Evolutionary conservation across 2,329 filamentous ascomycete genomes (phyloP), one percentile per base, ranked within the genome.

Genomic region (Huntiella moniliformis): DNA sequence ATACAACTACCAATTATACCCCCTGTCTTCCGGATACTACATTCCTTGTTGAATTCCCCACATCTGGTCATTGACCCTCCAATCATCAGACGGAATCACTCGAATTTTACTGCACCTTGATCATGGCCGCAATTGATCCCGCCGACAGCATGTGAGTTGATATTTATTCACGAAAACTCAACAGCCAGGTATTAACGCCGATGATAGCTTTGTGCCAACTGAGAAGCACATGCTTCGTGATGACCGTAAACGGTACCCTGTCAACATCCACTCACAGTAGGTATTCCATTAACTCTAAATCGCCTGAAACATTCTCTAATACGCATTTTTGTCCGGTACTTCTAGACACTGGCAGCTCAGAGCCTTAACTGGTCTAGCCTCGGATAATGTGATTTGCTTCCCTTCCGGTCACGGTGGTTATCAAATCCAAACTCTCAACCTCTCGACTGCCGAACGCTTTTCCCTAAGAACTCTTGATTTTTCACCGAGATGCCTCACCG

Each of bases 281-380:
- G 73, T 44, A 43, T 33, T 28, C 17, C 15, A 47, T 12, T 12
- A 16, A n/a, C 12, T 22, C n/a, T 17, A 22, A 5, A 11, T 31
- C 6, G 8, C 7, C 34, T 13, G 5, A 37, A 15, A 11, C 42
- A 35, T 15, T 12, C 6, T 28, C 28, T 37, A 66, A 36, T 18
- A 40, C 33, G 15, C 39, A 18, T n/a, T 4, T 10, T 31, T 40
- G 10, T 46, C 16, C 39, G 17, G 32, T 42, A 17, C 10, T 44
- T 43, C 35, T 48, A 87, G 81, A 53, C 83, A 91, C 63, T 87
- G 81, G 77, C 83, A 91, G 63, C 70, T 98, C 39, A 83, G 88
- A 46, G 88, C 92, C 54, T 78, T 93, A 54, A 82, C 96, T 58
- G 88, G 83, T 60, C 80, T 79, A 18, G 78, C 84, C 53, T 75